Evolutionary conservation across 257 asterid genomes (phyloP).

Genomic region (Solanum gracilifrons): DNA sequence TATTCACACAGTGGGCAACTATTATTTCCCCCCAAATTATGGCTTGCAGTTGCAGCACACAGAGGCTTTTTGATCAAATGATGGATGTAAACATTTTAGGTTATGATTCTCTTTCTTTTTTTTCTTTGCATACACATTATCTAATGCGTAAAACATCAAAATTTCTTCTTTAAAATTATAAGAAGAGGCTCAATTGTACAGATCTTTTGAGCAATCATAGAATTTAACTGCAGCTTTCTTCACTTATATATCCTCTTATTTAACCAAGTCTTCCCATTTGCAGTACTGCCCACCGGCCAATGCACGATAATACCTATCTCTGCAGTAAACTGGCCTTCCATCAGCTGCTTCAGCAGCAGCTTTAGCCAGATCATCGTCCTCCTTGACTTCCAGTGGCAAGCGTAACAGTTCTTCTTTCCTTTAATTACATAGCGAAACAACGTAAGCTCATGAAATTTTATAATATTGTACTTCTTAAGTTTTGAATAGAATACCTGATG

Average conservation of each 20-base stretch:
- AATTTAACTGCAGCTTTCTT: not conserved
- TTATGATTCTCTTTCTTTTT: not conserved
- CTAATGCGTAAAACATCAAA: not conserved
- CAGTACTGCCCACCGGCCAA: conserved; percentile 80
- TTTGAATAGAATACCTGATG: conserved; percentile 33
- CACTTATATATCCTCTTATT: not conserved
- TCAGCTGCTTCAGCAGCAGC: conserved; percentile 76
- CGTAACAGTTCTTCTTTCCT: conserved; percentile 79
- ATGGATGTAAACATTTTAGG: not conserved
- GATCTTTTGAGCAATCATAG: not conserved
- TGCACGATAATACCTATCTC: conserved; percentile 69
- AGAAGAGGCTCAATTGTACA: not conserved
- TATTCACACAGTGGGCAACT: not conserved
- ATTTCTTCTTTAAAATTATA: not conserved
- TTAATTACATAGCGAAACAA: not conserved
- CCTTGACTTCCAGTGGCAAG: conserved; percentile 54
- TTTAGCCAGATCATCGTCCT: conserved; percentile 72
- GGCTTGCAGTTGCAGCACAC: not conserved
- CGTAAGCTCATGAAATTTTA: not conserved
- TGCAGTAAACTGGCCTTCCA: conserved; percentile 80
- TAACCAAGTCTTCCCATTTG: conserved; percentile 67
- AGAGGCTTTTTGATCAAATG: not conserved
- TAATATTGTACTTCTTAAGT: not conserved
- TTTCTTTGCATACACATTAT: not conserved
- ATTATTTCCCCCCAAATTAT: not conserved